A percentile compares a stretch with the other conserved stretches of the same genome.
Conservation (phyloP, 2,329 filamentous ascomycete species). For the Oidium heveae region DNA sequence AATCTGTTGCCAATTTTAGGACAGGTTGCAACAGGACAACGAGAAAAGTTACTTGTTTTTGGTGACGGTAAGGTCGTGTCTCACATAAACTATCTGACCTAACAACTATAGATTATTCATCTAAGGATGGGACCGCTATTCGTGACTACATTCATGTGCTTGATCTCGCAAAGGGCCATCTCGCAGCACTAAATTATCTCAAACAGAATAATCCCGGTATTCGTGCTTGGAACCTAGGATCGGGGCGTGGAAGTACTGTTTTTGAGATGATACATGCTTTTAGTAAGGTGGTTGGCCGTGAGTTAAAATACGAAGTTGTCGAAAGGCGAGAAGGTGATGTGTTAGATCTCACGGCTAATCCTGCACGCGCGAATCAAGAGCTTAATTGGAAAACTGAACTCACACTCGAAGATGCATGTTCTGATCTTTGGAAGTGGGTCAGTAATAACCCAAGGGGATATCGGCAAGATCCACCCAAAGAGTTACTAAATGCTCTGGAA, state of each 20-base stretch:
- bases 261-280: slow-evolving; percentile 97
- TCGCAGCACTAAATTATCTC: slow-evolving; percentile 76
- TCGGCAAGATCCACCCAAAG: slow-evolving; percentile 66
- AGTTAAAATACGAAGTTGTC: slow-evolving; percentile 69
- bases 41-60: slow-evolving; percentile 84
- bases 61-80: slow-evolving; percentile 44
- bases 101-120: slow-evolving; percentile 47
- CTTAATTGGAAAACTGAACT: slow-evolving; percentile 78
- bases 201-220: slow-evolving; percentile 66
- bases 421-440: slow-evolving; percentile 91
- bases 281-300: slow-evolving; percentile 58
- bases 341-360: slow-evolving; percentile 81
- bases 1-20: slow-evolving; percentile 86
- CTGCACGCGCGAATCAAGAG: slow-evolving; percentile 64
- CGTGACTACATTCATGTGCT: slow-evolving; percentile 96
- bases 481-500: slow-evolving; percentile 44
- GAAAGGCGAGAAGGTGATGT: slow-evolving; percentile 71
- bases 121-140: slow-evolving; percentile 77
- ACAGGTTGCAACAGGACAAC: slow-evolving; percentile 84
- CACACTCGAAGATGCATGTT: slow-evolving; percentile 78
- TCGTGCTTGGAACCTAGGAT: slow-evolving; percentile 89
- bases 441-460: slow-evolving; percentile 92
- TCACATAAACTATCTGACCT: background rate
- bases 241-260: slow-evolving; percentile 81
- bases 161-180: slow-evolving; percentile 65